phyloP scores from a whole-genome alignment of 495 filamentous ascomycete species.

The Aspergillus cavernicola region DNA sequence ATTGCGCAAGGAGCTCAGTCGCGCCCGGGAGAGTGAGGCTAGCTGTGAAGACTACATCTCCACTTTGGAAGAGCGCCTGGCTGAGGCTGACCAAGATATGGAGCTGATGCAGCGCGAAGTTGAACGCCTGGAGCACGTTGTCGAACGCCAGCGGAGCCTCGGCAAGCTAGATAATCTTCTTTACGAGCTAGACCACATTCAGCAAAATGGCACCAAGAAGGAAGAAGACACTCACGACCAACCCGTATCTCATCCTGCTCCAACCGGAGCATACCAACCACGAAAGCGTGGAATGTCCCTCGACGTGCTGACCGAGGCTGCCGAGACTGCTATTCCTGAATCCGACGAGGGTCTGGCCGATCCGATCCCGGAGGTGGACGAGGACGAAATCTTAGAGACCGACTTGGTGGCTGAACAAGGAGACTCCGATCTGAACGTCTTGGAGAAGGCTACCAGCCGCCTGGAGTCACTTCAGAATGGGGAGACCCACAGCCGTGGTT shows the following conservation, averaged over 20 bases:
- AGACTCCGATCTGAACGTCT: slow-evolving; percentile 28
- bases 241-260: slow-evolving; percentile 16
- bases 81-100: slow-evolving; percentile 92
- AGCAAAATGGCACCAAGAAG: slow-evolving; percentile 54
- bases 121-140: slow-evolving; percentile 86
- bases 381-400: slow-evolving; percentile 26
- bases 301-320: slow-evolving; percentile 48
- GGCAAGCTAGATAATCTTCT: slow-evolving; percentile 91
- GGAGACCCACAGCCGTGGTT: slow-evolving; percentile 16
- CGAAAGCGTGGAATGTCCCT: slow-evolving; percentile 39
- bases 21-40: slow-evolving; percentile 87
- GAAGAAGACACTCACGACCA: slow-evolving; percentile 34
- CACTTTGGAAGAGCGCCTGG: slow-evolving; percentile 91
- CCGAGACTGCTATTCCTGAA: slow-evolving; percentile 50
- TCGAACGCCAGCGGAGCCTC: slow-evolving; percentile 91
- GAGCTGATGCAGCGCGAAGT: slow-evolving; percentile 97
- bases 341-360: slow-evolving; percentile 51
- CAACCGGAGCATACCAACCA: slow-evolving; percentile 16
- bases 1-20: slow-evolving; percentile 83
- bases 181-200: slow-evolving; percentile 81
- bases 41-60: slow-evolving; percentile 94
- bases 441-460: slow-evolving; percentile 31
- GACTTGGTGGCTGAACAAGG: slow-evolving; percentile 24
- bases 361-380: slow-evolving; percentile 41
- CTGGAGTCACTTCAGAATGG: slow-evolving; percentile 21